Percentiles rank a stretch among this genome's conserved stretches.
These are phyloP conservation scores for Cubamyces lactineus DNA, from an alignment of 768 basidiomycete species.

Conservation along the genomic window DNA sequence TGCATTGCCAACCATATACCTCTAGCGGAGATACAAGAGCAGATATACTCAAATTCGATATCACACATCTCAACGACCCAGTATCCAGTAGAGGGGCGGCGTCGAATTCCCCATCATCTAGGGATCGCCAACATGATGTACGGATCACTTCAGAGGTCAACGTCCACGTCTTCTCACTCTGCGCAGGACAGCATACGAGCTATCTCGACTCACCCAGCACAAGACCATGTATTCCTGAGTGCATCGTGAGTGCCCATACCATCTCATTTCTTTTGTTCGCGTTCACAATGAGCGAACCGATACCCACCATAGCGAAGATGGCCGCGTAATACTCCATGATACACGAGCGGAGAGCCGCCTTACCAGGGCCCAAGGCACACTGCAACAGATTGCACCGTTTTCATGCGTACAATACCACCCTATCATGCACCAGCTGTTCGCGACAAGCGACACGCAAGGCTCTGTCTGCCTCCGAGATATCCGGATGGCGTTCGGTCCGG, in stretches of 20 bases:
- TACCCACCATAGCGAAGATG: constrained; percentile 62
- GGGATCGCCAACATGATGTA: constrained; percentile 31
- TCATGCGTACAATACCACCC: constrained; percentile 74
- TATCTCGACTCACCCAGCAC: constrained; percentile 64
- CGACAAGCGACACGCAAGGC: constrained; percentile 62
- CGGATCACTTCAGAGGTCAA: not conserved
- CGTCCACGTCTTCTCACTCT: not conserved
- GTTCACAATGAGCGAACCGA: not conserved
- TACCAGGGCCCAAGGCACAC: constrained; percentile 49
- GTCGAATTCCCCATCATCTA: constrained; percentile 1
- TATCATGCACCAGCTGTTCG: constrained; percentile 66
- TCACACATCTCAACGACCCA: constrained; percentile 17
- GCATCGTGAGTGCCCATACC: constrained; percentile 54
- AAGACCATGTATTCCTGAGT: constrained; percentile 70
- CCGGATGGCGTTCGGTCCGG: constrained; percentile 73
- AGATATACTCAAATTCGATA: constrained; percentile 30
- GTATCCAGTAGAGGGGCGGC: not conserved
- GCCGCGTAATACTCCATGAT: constrained; percentile 66
- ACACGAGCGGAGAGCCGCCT: constrained; percentile 43
- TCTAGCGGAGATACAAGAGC: constrained; percentile 32
- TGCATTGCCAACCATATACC: not conserved
- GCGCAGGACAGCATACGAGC: constrained; percentile 65
- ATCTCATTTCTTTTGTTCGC: not conserved
- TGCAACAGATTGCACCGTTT: constrained; percentile 59
- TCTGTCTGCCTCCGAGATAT: constrained; percentile 67